A percentile compares a stretch with the other conserved stretches of the same genome.
phyloP scores from a whole-genome alignment of 2,329 filamentous ascomycete genomes.

The Cryphonectria japonica region DNA sequence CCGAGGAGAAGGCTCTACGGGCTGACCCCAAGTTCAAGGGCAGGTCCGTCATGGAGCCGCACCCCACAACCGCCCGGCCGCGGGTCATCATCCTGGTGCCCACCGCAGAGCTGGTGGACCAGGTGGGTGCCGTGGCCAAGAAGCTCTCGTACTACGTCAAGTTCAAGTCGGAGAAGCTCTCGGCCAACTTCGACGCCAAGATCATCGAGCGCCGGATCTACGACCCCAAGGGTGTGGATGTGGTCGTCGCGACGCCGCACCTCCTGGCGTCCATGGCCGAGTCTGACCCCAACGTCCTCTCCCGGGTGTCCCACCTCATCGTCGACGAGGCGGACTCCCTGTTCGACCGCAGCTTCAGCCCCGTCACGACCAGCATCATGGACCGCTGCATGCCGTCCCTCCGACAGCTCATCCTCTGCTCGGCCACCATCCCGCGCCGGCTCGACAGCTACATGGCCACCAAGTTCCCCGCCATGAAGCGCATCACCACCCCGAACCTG shows the following conservation, averaged over 20 bases:
- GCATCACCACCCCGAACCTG: conserved; percentile 92
- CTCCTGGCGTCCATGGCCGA: conserved; percentile 86
- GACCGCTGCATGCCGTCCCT: conserved; percentile 81
- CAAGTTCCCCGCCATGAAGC: conserved; percentile 79
- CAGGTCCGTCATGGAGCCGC: conserved; percentile 69
- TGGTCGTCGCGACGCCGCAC: conserved; percentile 87
- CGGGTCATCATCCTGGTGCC: conserved; percentile 86
- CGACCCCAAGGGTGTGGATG: conserved; percentile 77
- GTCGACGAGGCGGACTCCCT: conserved; percentile 96
- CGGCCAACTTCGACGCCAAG: conserved; percentile 73
- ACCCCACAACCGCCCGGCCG: conserved; percentile 77
- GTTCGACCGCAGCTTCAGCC: conserved; percentile 88
- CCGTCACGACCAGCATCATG: conserved; percentile 80
- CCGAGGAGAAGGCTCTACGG: conserved; percentile 61
- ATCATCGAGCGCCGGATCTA: conserved; percentile 87
- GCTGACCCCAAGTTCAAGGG: conserved; percentile 57
- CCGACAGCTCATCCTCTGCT: conserved; percentile 88
- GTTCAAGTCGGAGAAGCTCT: conserved; percentile 82
- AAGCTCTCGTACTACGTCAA: conserved; percentile 82
- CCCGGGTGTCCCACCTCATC: conserved; percentile 85
- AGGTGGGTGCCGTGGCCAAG: conserved; percentile 83
- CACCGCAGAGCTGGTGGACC: conserved; percentile 86
- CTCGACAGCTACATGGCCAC: conserved; percentile 83
- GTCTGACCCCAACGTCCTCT: conserved; percentile 87
- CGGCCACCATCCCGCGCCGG: conserved; percentile 89